Evolutionary conservation across 805 yeast genomes (phyloP).

Genomic region (Blastobotrys robertii): DNA sequence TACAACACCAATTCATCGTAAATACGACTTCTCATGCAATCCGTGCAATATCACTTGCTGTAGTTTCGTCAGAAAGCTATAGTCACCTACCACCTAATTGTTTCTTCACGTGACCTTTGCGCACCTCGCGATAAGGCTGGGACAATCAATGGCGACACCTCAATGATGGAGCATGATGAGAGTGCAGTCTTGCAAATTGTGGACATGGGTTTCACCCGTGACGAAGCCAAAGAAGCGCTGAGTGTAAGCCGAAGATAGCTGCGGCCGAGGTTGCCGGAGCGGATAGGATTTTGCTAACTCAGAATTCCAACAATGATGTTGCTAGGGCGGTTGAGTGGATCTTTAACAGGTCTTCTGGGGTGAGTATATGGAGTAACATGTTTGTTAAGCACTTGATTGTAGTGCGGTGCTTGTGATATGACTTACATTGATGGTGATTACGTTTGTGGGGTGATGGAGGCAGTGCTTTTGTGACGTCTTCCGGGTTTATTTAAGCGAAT

Average conservation of each 20-base stretch:
- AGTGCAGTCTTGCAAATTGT: constrained; percentile 14
- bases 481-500: too few species aligned
- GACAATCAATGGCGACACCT: constrained; percentile 1
- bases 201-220: constrained; percentile 25
- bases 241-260: constrained; percentile 11
- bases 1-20: too few species aligned
- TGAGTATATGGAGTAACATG: too few species aligned
- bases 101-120: too few species aligned
- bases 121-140: too few species aligned
- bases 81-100: too few species aligned
- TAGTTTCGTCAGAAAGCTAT: too few species aligned
- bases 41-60: too few species aligned
- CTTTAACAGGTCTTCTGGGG: constrained; percentile 14
- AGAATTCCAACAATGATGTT: constrained; percentile 19
- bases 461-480: too few species aligned
- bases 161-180: constrained; percentile 4
- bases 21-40: too few species aligned
- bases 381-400: too few species aligned
- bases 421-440: background rate
- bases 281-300: constrained; percentile 10
- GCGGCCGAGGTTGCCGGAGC: background rate
- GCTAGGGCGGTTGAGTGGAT: constrained; percentile 23
- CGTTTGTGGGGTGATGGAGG: background rate
- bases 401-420: background rate
- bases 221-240: constrained; percentile 21